Base-by-base conservation (phyloP, 2,329 filamentous ascomycete genomes). In the Myriosclerotinia scirpicola region DNA sequence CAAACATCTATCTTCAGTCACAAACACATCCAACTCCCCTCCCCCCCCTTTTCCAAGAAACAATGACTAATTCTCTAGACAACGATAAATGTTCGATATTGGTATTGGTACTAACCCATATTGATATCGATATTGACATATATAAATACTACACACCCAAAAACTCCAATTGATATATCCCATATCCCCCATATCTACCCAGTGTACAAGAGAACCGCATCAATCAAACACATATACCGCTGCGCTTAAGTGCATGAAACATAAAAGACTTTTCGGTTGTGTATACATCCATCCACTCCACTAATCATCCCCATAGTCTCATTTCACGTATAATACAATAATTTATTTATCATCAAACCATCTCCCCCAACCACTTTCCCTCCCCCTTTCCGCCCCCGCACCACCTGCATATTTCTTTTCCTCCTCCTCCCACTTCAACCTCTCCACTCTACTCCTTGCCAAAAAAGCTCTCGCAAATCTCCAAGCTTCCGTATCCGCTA, bases 401-500 rank as follows among this genome's bases (percentile, higher is more conserved):
- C 86, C 86, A 11, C 85, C 86, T 6, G 83, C 84, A 75, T 85
- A 92, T 71, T 81, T 83, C 69, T 82, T 82, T 79, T 92, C 89
- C 68, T 90, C 85, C 69, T 88, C 84, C 75, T 91, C 88, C 89
- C 90, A 93, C 73, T 84, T 81, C 71, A 81, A 76, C 66, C 89
- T 80, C 80, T 92, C 90, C 55, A 89, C 80, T 36, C 82, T 79
- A 53, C 84, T 80, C 48, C 90, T 79, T 22, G 89, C 89, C 61
- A 87, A 79, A 70, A 85, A 92, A 0, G 90, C 90, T 48, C 87
- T 80, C 6, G 87, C 83, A 74, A 93, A 93, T 73, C 85, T 86
- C 90, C 90, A 94, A 1, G 87, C 87, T 77, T 94, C 90, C 1
- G 87, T 88, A 73, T 94, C 91, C 0, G 87, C 89, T 70, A 92